These are phyloP conservation scores for Aureobasidium mangrovei DNA, from an alignment of 2,329 filamentous ascomycete species.

Conservation along the genomic window DNA sequence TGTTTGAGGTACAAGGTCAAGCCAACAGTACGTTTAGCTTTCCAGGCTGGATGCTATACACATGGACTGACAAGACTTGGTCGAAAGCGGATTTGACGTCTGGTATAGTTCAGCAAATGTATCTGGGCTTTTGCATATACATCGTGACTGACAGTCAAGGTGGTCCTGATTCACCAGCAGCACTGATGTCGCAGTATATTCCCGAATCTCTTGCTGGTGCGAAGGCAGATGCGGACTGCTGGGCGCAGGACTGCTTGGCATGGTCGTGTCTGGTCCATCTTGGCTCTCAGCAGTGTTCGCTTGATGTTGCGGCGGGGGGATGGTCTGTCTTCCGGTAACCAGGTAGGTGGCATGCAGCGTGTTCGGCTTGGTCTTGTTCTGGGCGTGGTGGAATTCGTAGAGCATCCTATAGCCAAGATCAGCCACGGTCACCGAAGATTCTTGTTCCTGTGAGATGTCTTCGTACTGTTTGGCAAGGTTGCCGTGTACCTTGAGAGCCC, in stretches of 20 bases:
- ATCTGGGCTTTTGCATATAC: background rate
- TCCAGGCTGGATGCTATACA: slow-evolving; percentile 74
- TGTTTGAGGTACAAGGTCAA: background rate
- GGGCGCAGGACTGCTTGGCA: slow-evolving; percentile 59
- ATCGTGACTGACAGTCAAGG: slow-evolving; percentile 49
- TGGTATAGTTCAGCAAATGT: background rate
- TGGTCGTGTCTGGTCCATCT: slow-evolving; percentile 58
- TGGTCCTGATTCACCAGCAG: slow-evolving; percentile 64
- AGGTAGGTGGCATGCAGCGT: slow-evolving; percentile 90
- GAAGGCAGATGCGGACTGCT: slow-evolving; percentile 45
- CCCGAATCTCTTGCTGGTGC: background rate
- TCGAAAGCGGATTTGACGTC: slow-evolving; percentile 58
- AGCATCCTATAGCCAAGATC: slow-evolving; percentile 54
- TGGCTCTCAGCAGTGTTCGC: slow-evolving; percentile 35
- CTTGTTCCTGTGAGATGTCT: too few species aligned
- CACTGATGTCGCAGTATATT: slow-evolving; percentile 40
- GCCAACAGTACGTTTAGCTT: slow-evolving; percentile 43
- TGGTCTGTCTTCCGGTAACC: slow-evolving; percentile 58
- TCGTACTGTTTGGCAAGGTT: slow-evolving; percentile 80
- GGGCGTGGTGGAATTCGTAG: slow-evolving; percentile 71
- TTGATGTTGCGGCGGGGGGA: background rate
- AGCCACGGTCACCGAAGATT: too few species aligned
- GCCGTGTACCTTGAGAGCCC: slow-evolving; percentile 73
- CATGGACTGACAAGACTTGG: slow-evolving; percentile 67
- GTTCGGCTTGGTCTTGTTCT: slow-evolving; percentile 65